Evolutionary conservation across 805 yeast genomes (phyloP).

Genomic region (Wickerhamomyces bovis): DNA sequence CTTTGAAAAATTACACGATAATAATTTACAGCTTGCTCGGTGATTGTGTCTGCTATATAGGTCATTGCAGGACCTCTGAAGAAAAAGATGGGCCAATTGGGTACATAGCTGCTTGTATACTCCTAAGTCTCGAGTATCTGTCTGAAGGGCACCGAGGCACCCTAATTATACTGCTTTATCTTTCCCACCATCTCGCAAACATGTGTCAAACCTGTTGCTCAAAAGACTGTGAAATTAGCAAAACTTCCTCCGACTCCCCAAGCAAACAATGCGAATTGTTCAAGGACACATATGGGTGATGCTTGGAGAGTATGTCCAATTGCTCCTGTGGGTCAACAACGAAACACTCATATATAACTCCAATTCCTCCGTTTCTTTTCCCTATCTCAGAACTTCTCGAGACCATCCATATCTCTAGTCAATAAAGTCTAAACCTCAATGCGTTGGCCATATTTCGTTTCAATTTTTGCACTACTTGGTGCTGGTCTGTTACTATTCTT

Average conservation of each 20-base stretch:
- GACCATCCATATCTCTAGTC: not conserved
- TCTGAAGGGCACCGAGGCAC: no score
- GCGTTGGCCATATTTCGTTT: slow-evolving; percentile 26
- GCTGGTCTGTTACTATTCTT: slow-evolving; percentile 53
- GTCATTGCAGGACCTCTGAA: no score
- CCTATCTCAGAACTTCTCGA: not conserved
- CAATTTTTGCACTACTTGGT: slow-evolving; percentile 34
- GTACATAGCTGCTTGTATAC: no score
- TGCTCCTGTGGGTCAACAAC: not conserved
- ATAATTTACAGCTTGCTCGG: not conserved
- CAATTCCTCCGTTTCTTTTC: not conserved
- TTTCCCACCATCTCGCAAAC: not conserved
- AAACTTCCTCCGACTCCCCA: not conserved
- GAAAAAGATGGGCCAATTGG: no score
- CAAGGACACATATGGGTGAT: not conserved
- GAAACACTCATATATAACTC: not conserved
- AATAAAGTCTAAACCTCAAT: slow-evolving; percentile 4
- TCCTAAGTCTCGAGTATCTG: no score
- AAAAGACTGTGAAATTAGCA: not conserved
- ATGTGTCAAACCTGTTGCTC: not conserved
- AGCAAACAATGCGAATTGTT: not conserved
- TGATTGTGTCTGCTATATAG: not conserved
- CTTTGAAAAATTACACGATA: not conserved
- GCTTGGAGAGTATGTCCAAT: not conserved
- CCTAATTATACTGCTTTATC: no score